Conservation (phyloP, 2,329 filamentous ascomycete genomes). For the Aspergillus uvarum region DNA sequence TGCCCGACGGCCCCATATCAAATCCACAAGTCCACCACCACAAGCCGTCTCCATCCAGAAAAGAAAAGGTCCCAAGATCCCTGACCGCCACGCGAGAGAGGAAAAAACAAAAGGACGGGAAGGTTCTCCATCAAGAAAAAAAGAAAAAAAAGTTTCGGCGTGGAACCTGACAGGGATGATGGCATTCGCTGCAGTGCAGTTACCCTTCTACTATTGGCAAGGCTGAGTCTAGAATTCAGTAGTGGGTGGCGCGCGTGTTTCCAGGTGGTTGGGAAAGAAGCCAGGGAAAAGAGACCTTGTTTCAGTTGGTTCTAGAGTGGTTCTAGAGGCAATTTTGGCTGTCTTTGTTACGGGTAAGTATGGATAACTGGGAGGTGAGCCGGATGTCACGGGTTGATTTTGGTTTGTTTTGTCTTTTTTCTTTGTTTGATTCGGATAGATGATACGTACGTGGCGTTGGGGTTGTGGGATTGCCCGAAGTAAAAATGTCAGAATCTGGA, state of each 20-base stretch:
- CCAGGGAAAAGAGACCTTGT: neutral
- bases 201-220: neutral
- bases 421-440: too few species aligned
- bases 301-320: neutral
- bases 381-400: too few species aligned
- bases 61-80: constrained; percentile 27
- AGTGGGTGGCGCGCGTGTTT: neutral
- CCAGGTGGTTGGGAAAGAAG: neutral
- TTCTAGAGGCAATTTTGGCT: neutral
- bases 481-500: too few species aligned
- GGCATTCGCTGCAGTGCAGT: neutral
- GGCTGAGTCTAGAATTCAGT: constrained; percentile 13
- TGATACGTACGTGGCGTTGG: neutral
- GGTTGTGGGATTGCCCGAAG: neutral
- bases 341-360: too few species aligned
- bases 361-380: too few species aligned
- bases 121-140: too few species aligned
- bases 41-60: neutral
- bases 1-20: too few species aligned
- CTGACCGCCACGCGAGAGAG: constrained; percentile 31
- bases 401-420: too few species aligned
- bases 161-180: constrained; percentile 15
- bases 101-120: neutral
- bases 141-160: neutral
- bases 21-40: neutral